Conservation (phyloP, 164 flowering plant species). For the Vitis rotundifolia region DNA sequence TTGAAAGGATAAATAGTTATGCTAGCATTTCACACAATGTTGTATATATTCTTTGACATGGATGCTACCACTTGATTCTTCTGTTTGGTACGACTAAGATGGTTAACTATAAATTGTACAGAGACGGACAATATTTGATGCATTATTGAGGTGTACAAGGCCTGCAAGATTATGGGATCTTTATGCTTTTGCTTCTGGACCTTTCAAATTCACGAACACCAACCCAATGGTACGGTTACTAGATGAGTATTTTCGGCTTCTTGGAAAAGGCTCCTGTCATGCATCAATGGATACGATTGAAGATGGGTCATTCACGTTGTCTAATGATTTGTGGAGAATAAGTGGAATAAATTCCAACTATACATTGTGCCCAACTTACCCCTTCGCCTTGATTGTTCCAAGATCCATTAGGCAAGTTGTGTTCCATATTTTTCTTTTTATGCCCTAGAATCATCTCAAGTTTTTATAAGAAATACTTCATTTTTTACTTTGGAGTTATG, state of each 20-base stretch:
- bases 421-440: background rate
- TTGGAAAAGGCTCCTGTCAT: conserved; percentile 53
- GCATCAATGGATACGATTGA: conserved; percentile 58
- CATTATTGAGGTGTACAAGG: conserved; percentile 67
- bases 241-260: conserved; percentile 88
- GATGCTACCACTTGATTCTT: background rate
- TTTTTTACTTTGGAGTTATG: background rate
- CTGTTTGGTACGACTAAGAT: background rate
- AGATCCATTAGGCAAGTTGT: conserved; percentile 62
- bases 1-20: no score
- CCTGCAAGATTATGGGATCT: conserved; percentile 81
- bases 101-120: conserved; percentile 31
- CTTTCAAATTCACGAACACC: conserved; percentile 54
- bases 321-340: conserved; percentile 88
- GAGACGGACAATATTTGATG: conserved; percentile 84
- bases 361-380: conserved; percentile 80
- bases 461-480: background rate
- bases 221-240: conserved; percentile 79
- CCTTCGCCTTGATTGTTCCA: conserved; percentile 91
- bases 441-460: background rate
- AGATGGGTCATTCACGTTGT: conserved; percentile 59
- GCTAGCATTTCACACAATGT: background rate
- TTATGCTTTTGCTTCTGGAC: conserved; percentile 75
- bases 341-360: conserved; percentile 75
- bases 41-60: background rate